A percentile compares a stretch with the other conserved stretches of the same genome.
These are phyloP conservation scores for Filosporella fistucella DNA, from an alignment of 495 filamentous ascomycete genomes.

Conservation along the genomic window DNA sequence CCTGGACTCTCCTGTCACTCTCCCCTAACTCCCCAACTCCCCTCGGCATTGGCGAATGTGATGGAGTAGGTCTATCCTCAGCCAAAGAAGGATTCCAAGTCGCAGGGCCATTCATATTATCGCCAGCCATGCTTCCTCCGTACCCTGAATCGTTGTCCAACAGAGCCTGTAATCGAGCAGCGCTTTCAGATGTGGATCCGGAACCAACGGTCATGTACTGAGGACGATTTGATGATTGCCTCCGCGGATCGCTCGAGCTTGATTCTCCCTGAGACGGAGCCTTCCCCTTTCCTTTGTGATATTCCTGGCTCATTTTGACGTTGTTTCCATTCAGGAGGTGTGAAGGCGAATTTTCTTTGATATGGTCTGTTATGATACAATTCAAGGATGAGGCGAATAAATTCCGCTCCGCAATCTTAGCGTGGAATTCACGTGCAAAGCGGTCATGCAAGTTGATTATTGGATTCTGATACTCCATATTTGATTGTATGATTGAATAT, in stretches of 20 bases:
- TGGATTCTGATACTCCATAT: no score
- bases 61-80: conserved; percentile 61
- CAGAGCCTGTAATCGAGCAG: conserved; percentile 58
- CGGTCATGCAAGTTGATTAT: no score
- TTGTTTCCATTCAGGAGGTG: conserved; percentile 6
- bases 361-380: conserved; percentile 12
- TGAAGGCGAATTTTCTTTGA: conserved; percentile 6
- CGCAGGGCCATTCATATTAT: conserved; percentile 35
- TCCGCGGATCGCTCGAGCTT: conserved; percentile 18
- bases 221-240: conserved; percentile 12
- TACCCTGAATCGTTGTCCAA: conserved; percentile 91
- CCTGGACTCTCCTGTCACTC: conserved; percentile 33
- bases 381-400: conserved; percentile 11
- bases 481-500: no score
- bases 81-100: conserved; percentile 52
- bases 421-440: conserved; percentile 12
- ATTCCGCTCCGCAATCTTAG: conserved; percentile 16
- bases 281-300: conserved; percentile 46
- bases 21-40: conserved; percentile 40
- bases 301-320: conserved; percentile 69
- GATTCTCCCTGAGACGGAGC: conserved; percentile 32
- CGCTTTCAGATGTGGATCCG: conserved; percentile 72
- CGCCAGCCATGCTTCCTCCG: conserved; percentile 65
- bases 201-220: conserved; percentile 83
- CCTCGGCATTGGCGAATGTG: conserved; percentile 46